A percentile compares a stretch with the other conserved stretches of the same genome.
Evolutionary conservation across 805 yeast species (phyloP).

Genomic region (Yarrowia sp.): DNA sequence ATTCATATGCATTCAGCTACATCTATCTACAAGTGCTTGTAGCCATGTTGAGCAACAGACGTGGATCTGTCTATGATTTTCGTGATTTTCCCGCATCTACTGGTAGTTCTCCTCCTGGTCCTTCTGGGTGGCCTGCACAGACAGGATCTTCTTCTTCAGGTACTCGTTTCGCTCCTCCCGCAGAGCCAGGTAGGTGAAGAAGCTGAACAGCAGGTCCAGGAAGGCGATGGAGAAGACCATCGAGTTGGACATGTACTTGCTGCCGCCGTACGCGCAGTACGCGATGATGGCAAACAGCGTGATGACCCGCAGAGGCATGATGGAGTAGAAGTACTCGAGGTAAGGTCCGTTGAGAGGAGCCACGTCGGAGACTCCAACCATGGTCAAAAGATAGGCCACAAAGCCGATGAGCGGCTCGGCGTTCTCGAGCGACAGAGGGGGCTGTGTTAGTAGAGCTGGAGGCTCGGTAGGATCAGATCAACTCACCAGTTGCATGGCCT

Average conservation of each 20-base stretch:
- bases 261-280: constrained; percentile 31
- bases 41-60: too few relatives aligned
- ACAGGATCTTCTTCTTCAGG: constrained; percentile 15
- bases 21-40: too few relatives aligned
- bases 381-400: constrained; percentile 33
- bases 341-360: constrained; percentile 33
- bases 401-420: constrained; percentile 36
- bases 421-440: constrained; percentile 30
- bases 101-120: neutral
- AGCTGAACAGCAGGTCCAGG: constrained; percentile 38
- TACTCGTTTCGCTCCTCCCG: constrained; percentile 41
- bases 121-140: constrained; percentile 4
- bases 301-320: constrained; percentile 37
- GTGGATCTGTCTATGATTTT: too few relatives aligned
- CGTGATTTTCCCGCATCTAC: too few relatives aligned
- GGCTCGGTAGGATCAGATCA: too few relatives aligned
- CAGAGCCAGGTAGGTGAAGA: constrained; percentile 35
- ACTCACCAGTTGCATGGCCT: constrained; percentile 34
- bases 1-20: too few relatives aligned
- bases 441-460: constrained; percentile 19
- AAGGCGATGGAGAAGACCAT: constrained; percentile 38
- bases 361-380: constrained; percentile 36
- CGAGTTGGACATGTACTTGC: constrained; percentile 34
- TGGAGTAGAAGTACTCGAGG: constrained; percentile 32
- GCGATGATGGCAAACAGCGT: constrained; percentile 33